Evolutionary conservation across 192 early-diverging fungal species (phyloP).

Genomic region (Thamnidium elegans): DNA sequence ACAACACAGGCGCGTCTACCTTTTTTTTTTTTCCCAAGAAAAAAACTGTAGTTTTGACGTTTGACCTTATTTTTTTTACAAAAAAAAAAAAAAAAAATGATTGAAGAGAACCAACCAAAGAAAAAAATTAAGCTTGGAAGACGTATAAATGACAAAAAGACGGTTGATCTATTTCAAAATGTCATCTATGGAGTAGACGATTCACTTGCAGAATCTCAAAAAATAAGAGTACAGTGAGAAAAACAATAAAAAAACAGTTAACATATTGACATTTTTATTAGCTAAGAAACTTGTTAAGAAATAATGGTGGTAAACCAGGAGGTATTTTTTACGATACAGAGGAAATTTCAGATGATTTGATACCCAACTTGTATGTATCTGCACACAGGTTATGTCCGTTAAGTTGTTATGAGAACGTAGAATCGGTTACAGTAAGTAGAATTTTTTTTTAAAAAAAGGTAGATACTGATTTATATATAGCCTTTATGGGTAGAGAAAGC

Average conservation of each 20-base stretch:
- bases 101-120: too few relatives aligned
- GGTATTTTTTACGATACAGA: not conserved
- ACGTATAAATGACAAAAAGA: not conserved
- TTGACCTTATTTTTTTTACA: too few relatives aligned
- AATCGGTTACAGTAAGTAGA: conserved; percentile 5
- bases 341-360: not conserved
- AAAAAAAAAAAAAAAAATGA: too few relatives aligned
- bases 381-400: not conserved
- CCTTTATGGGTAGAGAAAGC: conserved; percentile 10
- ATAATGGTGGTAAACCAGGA: not conserved
- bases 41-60: too few relatives aligned
- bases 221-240: not conserved
- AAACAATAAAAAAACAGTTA: conserved; percentile 2
- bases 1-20: too few relatives aligned
- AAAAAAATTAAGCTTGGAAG: not conserved
- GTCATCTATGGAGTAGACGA: not conserved
- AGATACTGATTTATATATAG: not conserved
- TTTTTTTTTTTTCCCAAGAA: too few relatives aligned
- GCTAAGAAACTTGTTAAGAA: not conserved
- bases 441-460: too few relatives aligned
- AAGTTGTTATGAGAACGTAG: too few relatives aligned
- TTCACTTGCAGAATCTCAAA: not conserved
- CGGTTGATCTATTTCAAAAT: conserved; percentile 1
- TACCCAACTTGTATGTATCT: not conserved
- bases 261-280: not conserved